These are phyloP conservation scores for Penicillium malachiteum DNA, from an alignment of 495 filamentous ascomycete species.

Conservation along the genomic window DNA sequence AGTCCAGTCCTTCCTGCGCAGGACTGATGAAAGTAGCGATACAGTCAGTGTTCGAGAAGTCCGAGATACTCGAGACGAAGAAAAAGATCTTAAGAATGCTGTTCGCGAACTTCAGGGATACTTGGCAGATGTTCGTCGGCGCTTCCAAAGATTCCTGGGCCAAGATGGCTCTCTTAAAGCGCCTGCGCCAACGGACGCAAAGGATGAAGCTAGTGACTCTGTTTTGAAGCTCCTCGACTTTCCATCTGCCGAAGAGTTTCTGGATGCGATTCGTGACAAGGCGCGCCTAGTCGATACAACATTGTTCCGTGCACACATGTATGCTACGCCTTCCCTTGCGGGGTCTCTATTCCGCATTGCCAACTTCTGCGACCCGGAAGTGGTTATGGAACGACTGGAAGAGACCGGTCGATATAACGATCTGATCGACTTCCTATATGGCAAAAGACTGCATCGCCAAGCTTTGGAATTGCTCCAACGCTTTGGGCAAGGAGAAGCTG, in stretches of 20 bases:
- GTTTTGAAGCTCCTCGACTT: constrained; percentile 48
- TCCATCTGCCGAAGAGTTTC: constrained; percentile 55
- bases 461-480: constrained; percentile 79
- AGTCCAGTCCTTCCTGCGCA: constrained; percentile 56
- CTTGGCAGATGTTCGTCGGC: constrained; percentile 76
- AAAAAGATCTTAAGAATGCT: constrained; percentile 64
- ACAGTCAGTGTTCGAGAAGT: constrained; percentile 40
- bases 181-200: constrained; percentile 50
- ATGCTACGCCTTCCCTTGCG: constrained; percentile 76
- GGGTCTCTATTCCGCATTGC: constrained; percentile 91
- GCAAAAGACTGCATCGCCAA: constrained; percentile 87
- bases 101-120: constrained; percentile 81
- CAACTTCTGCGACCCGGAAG: constrained; percentile 95
- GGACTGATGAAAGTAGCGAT: constrained; percentile 43
- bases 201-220: constrained; percentile 47
- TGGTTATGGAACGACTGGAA: constrained; percentile 88
- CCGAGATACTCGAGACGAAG: constrained; percentile 15
- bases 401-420: constrained; percentile 89
- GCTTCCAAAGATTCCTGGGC: constrained; percentile 79
- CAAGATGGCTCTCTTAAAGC: constrained; percentile 70
- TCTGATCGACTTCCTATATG: constrained; percentile 93
- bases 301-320: constrained; percentile 91
- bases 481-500: constrained; percentile 74
- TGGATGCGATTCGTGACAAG: constrained; percentile 65
- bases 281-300: constrained; percentile 89